Evolutionary conservation across 2,329 filamentous ascomycete genomes (phyloP).

Genomic region (Cladosporium sphaerospermum): DNA sequence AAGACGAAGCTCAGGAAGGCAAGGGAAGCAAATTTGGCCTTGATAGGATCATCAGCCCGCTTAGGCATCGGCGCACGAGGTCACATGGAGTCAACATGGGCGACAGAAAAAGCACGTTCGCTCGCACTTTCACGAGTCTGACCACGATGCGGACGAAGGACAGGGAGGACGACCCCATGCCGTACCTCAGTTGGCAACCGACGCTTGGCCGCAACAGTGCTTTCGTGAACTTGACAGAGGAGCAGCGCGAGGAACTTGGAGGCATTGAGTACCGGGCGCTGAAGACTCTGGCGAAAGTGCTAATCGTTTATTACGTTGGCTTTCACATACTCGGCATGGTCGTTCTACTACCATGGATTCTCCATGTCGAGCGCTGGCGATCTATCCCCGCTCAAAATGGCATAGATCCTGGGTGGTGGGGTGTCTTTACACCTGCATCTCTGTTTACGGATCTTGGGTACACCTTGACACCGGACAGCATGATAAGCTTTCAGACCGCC

Average conservation of each 20-base stretch:
- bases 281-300: slow-evolving; percentile 73
- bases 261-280: slow-evolving; percentile 93
- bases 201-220: slow-evolving; percentile 90
- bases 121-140: slow-evolving; percentile 55
- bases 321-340: slow-evolving; percentile 74
- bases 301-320: slow-evolving; percentile 72
- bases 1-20: slow-evolving; percentile 15
- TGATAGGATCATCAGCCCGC: slow-evolving; percentile 9
- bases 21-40: slow-evolving; percentile 11
- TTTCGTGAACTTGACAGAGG: slow-evolving; percentile 80
- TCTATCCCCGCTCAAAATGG: slow-evolving; percentile 56
- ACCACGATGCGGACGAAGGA: slow-evolving; percentile 38
- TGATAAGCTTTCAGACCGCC: slow-evolving; percentile 78
- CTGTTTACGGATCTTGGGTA: slow-evolving; percentile 95
- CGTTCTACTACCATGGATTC: slow-evolving; percentile 74
- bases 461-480: slow-evolving; percentile 86
- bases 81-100: slow-evolving; percentile 10
- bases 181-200: slow-evolving; percentile 90
- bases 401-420: slow-evolving; percentile 76
- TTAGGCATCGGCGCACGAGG: slow-evolving; percentile 13
- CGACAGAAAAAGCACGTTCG: slow-evolving; percentile 20
- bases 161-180: slow-evolving; percentile 57
- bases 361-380: slow-evolving; percentile 57
- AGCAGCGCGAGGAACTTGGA: slow-evolving; percentile 88
- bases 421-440: slow-evolving; percentile 78